phyloP scores from a whole-genome alignment of 2,329 filamentous ascomycete species.

The Penicillium corylophilum region DNA sequence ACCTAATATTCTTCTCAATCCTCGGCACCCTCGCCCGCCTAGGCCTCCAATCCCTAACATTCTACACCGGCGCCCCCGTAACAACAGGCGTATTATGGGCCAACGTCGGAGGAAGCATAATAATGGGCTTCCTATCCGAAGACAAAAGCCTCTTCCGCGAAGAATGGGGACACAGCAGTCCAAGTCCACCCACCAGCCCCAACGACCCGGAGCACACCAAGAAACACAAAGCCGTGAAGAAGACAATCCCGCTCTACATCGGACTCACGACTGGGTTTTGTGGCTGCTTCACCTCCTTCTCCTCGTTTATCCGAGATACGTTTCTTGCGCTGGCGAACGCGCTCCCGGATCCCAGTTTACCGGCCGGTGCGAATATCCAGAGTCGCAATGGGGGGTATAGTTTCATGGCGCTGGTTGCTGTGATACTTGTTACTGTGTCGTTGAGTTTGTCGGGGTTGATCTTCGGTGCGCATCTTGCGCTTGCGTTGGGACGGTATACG shows the following conservation, averaged over 20 bases:
- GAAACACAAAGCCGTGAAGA: slow-evolving; percentile 66
- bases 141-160: slow-evolving; percentile 72
- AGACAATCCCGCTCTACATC: slow-evolving; percentile 84
- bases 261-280: slow-evolving; percentile 85
- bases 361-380: slow-evolving; percentile 35
- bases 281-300: slow-evolving; percentile 87
- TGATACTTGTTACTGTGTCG: slow-evolving; percentile 69
- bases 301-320: slow-evolving; percentile 74
- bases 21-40: slow-evolving; percentile 80
- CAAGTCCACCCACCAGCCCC: slow-evolving; percentile 34
- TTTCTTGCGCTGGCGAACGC: slow-evolving; percentile 80
- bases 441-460: slow-evolving; percentile 69
- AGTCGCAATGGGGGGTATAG: slow-evolving; percentile 72
- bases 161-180: slow-evolving; percentile 68
- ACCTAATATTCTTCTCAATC: slow-evolving; percentile 82
- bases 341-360: slow-evolving; percentile 55
- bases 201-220: slow-evolving; percentile 37
- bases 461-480: slow-evolving; percentile 72
- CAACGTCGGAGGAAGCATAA: slow-evolving; percentile 75
- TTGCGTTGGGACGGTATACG: slow-evolving; percentile 56
- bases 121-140: slow-evolving; percentile 84
- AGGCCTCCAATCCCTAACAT: slow-evolving; percentile 74
- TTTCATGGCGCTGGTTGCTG: slow-evolving; percentile 75
- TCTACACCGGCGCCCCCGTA: slow-evolving; percentile 74
- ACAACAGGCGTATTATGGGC: slow-evolving; percentile 78